These are phyloP conservation scores for Cytospora schulzeri DNA, from an alignment of 2,329 filamentous ascomycete genomes.

Conservation along the genomic window DNA sequence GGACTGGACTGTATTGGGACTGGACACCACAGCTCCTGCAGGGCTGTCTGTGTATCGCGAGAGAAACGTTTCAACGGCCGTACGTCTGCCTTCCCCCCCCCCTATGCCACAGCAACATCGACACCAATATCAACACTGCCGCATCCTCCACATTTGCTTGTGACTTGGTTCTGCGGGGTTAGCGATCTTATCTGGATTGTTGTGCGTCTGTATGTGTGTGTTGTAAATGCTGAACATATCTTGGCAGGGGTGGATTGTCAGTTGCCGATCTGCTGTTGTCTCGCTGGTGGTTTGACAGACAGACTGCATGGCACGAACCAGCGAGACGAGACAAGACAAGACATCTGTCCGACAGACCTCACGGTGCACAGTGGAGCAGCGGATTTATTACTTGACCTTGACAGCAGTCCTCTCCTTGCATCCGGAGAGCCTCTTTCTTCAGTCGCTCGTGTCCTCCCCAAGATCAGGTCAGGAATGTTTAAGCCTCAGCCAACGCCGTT, in stretches of 20 bases:
- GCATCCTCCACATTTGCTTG: background rate
- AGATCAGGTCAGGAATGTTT: constrained; percentile 49
- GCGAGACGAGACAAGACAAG: background rate
- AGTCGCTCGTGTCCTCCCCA: background rate
- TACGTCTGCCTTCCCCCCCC: constrained; percentile 5
- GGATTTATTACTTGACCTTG: background rate
- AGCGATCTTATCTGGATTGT: background rate
- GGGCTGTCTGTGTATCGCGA: constrained; percentile 1
- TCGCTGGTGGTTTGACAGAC: constrained; percentile 8
- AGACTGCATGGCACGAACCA: constrained; percentile 5
- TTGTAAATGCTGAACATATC: constrained; percentile 13
- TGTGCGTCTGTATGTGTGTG: constrained; percentile 7
- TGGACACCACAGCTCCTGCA: background rate
- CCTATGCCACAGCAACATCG: constrained; percentile 1
- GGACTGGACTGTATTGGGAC: background rate
- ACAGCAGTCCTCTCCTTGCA: background rate
- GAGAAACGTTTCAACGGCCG: constrained; percentile 7
- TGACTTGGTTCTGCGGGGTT: background rate
- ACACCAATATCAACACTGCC: background rate
- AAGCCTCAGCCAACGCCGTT: constrained; percentile 56
- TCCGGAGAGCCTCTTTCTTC: background rate
- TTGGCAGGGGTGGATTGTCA: constrained; percentile 12
- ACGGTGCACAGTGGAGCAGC: background rate
- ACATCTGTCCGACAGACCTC: constrained; percentile 15
- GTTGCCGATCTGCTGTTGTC: constrained; percentile 9